Conservation (phyloP, 441 rosid species). For the Pelargonium australe region DNA sequence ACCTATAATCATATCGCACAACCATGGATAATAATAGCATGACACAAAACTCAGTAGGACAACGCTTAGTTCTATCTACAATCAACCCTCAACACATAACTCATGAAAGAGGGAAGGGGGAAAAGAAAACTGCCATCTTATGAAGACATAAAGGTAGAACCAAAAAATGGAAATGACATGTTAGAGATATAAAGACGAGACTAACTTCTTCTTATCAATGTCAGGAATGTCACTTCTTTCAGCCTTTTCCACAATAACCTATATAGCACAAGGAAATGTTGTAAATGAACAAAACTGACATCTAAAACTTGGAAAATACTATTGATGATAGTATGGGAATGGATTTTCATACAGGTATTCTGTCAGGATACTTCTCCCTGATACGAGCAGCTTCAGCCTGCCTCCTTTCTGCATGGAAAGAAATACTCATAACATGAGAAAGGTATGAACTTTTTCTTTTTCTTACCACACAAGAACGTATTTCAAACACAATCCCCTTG, state of each 20-base stretch:
- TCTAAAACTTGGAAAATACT: neutral
- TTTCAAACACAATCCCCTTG: neutral
- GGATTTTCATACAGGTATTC: constrained; percentile 40
- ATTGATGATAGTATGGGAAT: neutral
- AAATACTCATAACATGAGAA: neutral
- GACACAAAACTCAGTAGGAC: neutral
- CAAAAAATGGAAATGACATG: neutral
- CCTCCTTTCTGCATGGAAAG: constrained; percentile 42
- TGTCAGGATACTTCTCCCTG: constrained; percentile 57
- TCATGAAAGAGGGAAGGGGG: neutral
- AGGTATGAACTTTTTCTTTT: too few relatives aligned
- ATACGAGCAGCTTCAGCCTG: constrained; percentile 55
- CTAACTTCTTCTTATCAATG: constrained; percentile 38
- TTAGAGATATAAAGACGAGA: neutral
- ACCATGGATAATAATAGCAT: too few relatives aligned
- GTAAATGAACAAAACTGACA: constrained; percentile 3
- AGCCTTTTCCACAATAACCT: constrained; percentile 41
- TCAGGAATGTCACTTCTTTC: constrained; percentile 39
- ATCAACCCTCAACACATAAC: neutral
- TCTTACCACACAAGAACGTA: neutral
- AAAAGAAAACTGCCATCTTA: neutral
- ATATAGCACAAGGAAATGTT: neutral
- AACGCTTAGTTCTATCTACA: neutral
- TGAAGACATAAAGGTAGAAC: neutral
- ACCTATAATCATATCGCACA: too few relatives aligned